Evolutionary conservation across 305 asterid genomes (phyloP).

Genomic region (Fraxinus sp.): DNA sequence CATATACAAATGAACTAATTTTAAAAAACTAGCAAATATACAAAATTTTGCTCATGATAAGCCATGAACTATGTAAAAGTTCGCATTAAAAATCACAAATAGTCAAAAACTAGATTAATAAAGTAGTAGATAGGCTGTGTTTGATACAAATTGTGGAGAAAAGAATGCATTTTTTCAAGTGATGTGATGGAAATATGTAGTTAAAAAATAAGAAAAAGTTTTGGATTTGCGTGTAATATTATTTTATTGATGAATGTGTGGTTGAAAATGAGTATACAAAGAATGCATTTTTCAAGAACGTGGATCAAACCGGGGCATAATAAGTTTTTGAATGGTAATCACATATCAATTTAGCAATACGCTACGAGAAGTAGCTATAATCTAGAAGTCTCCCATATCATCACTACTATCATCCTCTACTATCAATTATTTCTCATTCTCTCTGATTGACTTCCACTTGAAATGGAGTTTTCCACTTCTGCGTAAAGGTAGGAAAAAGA

Average conservation of each 20-base stretch:
- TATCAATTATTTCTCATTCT: background rate
- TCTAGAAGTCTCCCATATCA: background rate
- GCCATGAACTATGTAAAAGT: background rate
- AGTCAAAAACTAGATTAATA: background rate
- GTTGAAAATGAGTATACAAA: too few relatives aligned
- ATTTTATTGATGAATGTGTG: too few relatives aligned
- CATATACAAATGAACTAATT: background rate
- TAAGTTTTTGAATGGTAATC: too few relatives aligned
- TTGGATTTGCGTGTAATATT: too few relatives aligned
- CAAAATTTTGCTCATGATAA: background rate
- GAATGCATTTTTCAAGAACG: too few relatives aligned
- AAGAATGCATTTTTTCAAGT: too few relatives aligned
- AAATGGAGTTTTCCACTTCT: background rate
- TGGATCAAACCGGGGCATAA: too few relatives aligned
- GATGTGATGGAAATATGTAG: too few relatives aligned
- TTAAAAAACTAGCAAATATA: background rate
- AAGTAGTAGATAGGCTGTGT: background rate
- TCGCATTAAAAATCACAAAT: background rate
- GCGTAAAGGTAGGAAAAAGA: background rate
- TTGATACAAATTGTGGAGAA: too few relatives aligned
- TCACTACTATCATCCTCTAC: background rate
- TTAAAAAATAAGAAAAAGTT: too few relatives aligned
- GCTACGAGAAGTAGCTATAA: background rate
- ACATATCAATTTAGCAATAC: background rate
- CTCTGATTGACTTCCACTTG: background rate